Evolutionary conservation across 2,329 filamentous ascomycete species (phyloP), one percentile per base, ranked within the genome.

Genomic region (Alternaria triticimaculans): DNA sequence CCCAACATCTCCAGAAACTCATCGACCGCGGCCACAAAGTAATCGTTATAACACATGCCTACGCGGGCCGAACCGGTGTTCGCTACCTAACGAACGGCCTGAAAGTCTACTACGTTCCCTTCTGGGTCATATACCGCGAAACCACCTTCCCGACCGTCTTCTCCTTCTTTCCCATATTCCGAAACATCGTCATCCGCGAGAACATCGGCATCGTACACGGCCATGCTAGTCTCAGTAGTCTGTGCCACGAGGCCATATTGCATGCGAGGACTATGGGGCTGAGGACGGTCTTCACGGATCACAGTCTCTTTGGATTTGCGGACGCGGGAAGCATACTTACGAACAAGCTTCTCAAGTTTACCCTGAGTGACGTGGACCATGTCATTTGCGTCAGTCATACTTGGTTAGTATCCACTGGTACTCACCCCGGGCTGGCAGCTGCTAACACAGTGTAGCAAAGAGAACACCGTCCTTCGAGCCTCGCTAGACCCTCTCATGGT

Each of bases 381-480:
- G 94, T 96, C 65, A 97, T 99, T 50, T 99, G 96, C 76, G 96
- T 99, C 73, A 97, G 94, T 81, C 94, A 99, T 84, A 99, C 96
- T 43, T 97, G 95, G 94, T 96, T 83, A n/a, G 72, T 67, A 26
- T 26, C 15, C 11, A 18, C 8, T 41, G 37, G n/a, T 10, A 3
- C 5, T 9, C 1, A 7, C 14, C 11, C 33, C 4, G 26, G 6
- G 15, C 21, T 4, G 12, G 9, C 6, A 30, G n/a, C 20, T 56
- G 28, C 69, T 76, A 56, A 76, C 25, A 3, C 1, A 3, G 5
- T 10, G 37, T 67, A 97, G 94, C 84, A 99, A 99, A 80, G 96
- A 99, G 80, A 99, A 99, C 76, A 99, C 96, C 0, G 96, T 98
- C 7, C 87, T 99, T 10, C 88, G 96, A 74, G 96, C 96, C 5